These are phyloP conservation scores for Diaporthe sp. DNA, from an alignment of 2,329 filamentous ascomycete genomes.

Conservation along the genomic window DNA sequence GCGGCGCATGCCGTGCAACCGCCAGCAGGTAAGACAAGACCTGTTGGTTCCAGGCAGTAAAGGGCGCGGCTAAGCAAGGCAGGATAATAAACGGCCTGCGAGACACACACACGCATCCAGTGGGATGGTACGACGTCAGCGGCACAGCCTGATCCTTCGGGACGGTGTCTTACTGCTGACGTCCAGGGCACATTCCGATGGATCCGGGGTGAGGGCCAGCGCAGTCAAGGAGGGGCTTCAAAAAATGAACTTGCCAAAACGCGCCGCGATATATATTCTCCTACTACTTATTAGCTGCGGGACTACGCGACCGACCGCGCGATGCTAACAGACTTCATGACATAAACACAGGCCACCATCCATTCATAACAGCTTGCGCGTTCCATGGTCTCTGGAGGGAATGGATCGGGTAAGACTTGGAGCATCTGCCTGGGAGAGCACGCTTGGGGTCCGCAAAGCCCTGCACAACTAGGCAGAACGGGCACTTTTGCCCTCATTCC, in stretches of 20 bases:
- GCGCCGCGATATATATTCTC: too few species aligned
- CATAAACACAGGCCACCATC: neutral
- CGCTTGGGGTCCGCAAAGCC: neutral
- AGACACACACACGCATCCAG: neutral
- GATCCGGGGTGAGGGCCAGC: constrained; percentile 5
- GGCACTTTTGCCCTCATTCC: constrained; percentile 7
- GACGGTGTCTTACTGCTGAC: constrained; percentile 19
- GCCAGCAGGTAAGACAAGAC: neutral
- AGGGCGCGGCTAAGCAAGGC: neutral
- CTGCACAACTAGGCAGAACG: neutral
- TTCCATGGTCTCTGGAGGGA: neutral
- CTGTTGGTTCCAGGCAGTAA: neutral
- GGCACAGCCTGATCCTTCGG: constrained; percentile 19
- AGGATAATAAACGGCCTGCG: neutral
- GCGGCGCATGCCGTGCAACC: constrained; percentile 19
- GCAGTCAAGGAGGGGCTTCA: neutral
- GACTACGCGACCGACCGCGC: neutral
- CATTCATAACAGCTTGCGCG: neutral
- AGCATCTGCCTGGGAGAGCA: neutral
- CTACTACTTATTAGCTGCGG: too few species aligned
- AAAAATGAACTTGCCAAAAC: neutral
- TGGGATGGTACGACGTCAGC: constrained; percentile 6
- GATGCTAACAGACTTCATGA: neutral
- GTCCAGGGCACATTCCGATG: constrained; percentile 4
- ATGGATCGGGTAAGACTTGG: neutral